A percentile compares a stretch with the other conserved stretches of the same genome.
Conservation (phyloP, 176 grass and related monocot species). For the Carex parvula region DNA sequence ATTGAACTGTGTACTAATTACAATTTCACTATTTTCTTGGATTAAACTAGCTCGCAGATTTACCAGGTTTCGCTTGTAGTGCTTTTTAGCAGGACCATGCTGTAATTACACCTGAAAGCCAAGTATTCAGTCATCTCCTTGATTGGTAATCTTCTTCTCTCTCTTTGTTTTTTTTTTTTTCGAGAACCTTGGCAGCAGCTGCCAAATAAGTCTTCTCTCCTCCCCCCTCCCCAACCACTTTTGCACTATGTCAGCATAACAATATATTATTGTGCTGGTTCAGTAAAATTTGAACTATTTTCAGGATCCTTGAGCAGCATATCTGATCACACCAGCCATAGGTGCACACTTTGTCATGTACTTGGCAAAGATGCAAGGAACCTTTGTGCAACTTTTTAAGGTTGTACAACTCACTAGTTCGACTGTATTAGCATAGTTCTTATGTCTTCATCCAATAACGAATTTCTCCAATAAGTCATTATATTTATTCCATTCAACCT, state of each 20-base stretch:
- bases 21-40: conserved; percentile 23
- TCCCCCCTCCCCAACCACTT: too few species aligned
- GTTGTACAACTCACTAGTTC: background rate
- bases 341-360: conserved; percentile 89
- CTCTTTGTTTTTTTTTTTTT: too few species aligned
- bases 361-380: conserved; percentile 93
- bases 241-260: conserved; percentile 3
- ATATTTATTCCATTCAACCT: too few species aligned
- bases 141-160: conserved; percentile 50
- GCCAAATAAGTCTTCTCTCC: too few species aligned
- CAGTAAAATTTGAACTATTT: conserved; percentile 24
- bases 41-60: conserved; percentile 45
- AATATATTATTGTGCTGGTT: background rate
- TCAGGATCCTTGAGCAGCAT: conserved; percentile 69
- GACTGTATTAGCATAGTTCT: too few species aligned
- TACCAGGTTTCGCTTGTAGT: conserved; percentile 95
- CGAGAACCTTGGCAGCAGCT: too few species aligned
- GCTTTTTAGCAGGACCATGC: conserved; percentile 72
- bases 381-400: background rate
- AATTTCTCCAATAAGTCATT: too few species aligned
- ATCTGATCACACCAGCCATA: conserved; percentile 77
- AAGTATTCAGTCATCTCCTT: conserved; percentile 79
- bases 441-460: too few species aligned
- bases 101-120: conserved; percentile 92
- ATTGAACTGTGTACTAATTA: background rate